Evolutionary conservation across 805 yeast species (phyloP), one percentile per base, ranked within the genome.

Genomic region (Metschnikowia chrysomelidarum): DNA sequence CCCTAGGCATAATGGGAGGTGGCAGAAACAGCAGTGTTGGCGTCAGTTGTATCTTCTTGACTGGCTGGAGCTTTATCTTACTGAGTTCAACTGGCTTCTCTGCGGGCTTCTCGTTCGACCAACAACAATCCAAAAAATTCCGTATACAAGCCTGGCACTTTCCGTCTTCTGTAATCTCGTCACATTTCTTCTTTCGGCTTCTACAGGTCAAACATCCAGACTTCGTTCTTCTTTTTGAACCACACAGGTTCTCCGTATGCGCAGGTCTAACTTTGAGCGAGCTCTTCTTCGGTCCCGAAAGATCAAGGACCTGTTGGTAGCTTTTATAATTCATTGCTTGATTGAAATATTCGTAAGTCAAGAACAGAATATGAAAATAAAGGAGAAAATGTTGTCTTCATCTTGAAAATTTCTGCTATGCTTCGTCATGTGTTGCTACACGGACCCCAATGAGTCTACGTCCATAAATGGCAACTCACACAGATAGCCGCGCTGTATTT

Each of bases 131-230:
- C 34, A 68, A 53, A 32, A 65, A 67, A 56, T 68, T 68, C 41
- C 73, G 53, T 5, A 64, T 56, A 41, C 73, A 68, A 5, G 62
- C 71, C 46, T 66, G 69, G 46, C 73, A 68, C 44, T 68, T 68
- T 5, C 73, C 73, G 38, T 60, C 60, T 7, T 56, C 61, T 21
- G 49, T 24, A 24, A 43, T 30, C 43, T 75, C 76, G 48, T 78
- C 82, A 56, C 85, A 78, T 60, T 78, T 78, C 61, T 80, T 70
- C 59, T 79, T 80, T 49, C 83, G 69, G 42, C 73, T 69, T 34
- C 84, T 67, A 54, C 87, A 80, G 30, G 79, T 77, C 43, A 77
- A 62, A 48, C 51, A 49, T 7, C 51, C 47, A 6, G 49, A 44
- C 40, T 44, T 49, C 30, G 50, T 44, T 44, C 49, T 43, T 35